These are phyloP conservation scores for Ziziphus jujuba DNA, from an alignment of 306 rosid species.

Conservation along the genomic window DNA sequence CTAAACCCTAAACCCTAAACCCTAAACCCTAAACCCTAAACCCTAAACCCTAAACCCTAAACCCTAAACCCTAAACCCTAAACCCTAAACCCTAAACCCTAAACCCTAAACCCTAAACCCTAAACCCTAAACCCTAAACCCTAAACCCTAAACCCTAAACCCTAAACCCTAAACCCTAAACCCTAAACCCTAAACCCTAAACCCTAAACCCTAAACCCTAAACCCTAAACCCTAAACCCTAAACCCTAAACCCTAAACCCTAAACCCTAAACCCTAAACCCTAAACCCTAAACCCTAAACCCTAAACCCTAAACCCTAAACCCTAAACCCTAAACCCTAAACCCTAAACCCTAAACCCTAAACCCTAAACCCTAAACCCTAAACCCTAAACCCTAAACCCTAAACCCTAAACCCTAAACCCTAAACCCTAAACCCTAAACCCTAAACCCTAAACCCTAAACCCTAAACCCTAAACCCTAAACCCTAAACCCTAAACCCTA, in stretches of 20 bases:
- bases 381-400: slow-evolving; percentile 24
- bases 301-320: slow-evolving; percentile 21
- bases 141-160: slow-evolving; percentile 19
- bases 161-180: slow-evolving; percentile 17
- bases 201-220: slow-evolving; percentile 19
- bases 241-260: slow-evolving; percentile 16
- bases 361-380: background rate
- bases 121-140: slow-evolving; percentile 2
- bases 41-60: slow-evolving; percentile 20
- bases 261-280: slow-evolving; percentile 15
- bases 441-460: background rate
- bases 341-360: slow-evolving; percentile 4
- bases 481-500: slow-evolving; percentile 28
- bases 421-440: slow-evolving; percentile 9
- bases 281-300: slow-evolving; percentile 19
- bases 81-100: slow-evolving; percentile 18
- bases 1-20: slow-evolving; percentile 7
- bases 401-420: slow-evolving; percentile 25
- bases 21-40: slow-evolving; percentile 15
- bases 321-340: slow-evolving; percentile 28
- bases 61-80: slow-evolving; percentile 26
- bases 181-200: slow-evolving; percentile 27
- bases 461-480: slow-evolving; percentile 25
- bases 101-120: slow-evolving; percentile 23
- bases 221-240: slow-evolving; percentile 12